phyloP scores from a whole-genome alignment of 73 alveolate genomes.

The Diophrys sp. region DNA sequence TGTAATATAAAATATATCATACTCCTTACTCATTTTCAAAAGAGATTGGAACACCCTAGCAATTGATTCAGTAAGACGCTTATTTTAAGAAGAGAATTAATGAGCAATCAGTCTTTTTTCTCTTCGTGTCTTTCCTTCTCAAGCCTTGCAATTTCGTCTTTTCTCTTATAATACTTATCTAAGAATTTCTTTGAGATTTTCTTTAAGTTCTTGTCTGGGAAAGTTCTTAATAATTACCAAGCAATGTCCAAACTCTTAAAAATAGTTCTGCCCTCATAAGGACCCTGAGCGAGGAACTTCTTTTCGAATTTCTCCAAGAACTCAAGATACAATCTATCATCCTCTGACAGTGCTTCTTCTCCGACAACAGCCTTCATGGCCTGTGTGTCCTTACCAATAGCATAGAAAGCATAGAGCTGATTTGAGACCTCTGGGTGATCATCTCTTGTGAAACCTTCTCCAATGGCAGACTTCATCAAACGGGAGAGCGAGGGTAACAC shows the following conservation, averaged over 20 bases:
- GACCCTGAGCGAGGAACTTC: constrained; percentile 91
- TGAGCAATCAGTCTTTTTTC: constrained; percentile 25
- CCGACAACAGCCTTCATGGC: constrained; percentile 99
- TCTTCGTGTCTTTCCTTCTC: constrained; percentile 42
- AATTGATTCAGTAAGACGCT: neutral
- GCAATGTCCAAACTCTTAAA: constrained; percentile 94
- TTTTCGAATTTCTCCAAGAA: constrained; percentile 95
- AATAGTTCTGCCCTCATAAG: constrained; percentile 93
- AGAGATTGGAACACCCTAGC: neutral
- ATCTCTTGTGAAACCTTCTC: constrained; percentile 98
- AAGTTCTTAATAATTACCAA: constrained; percentile 95
- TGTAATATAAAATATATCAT: too few species aligned
- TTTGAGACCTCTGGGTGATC: constrained; percentile 99
- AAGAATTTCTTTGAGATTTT: constrained; percentile 74
- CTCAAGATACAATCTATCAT: constrained; percentile 88
- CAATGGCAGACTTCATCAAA: constrained; percentile 99
- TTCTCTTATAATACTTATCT: constrained; percentile 72
- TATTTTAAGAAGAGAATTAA: neutral
- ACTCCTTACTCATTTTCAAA: neutral
- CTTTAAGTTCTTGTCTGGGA: constrained; percentile 96
- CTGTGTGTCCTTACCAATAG: constrained; percentile 99
- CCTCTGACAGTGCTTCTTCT: constrained; percentile 97
- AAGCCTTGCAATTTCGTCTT: constrained; percentile 61
- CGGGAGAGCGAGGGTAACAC: constrained; percentile 99
- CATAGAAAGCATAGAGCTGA: constrained; percentile 99